Evolutionary conservation across 306 rosid genomes (phyloP).

Genomic region (Citrullus colocynthis): DNA sequence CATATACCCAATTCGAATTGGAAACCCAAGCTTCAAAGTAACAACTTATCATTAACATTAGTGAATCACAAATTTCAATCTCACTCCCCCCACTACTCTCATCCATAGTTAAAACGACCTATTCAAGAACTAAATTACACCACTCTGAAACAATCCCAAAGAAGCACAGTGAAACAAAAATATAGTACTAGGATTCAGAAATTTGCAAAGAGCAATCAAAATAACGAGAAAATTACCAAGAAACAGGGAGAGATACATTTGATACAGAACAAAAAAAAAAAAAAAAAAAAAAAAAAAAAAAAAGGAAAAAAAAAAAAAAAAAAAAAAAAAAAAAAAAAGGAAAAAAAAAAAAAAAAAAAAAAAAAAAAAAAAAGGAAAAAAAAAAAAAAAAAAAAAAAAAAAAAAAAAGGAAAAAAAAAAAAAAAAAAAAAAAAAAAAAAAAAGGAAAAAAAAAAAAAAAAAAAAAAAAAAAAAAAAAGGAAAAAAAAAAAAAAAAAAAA

Average conservation of each 20-base stretch:
- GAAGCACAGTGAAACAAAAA: neutral
- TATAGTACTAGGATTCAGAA: neutral
- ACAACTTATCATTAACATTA: neutral
- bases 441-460: neutral
- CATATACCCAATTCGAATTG: neutral
- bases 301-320: too few relatives aligned
- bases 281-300: too few relatives aligned
- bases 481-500: too few relatives aligned
- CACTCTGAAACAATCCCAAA: neutral
- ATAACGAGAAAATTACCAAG: neutral
- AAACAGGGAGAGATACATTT: neutral
- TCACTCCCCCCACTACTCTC: neutral
- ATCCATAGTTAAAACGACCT: neutral
- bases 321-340: neutral
- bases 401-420: neutral
- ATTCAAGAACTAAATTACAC: neutral
- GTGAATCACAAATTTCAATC: neutral
- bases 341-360: neutral
- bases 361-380: neutral
- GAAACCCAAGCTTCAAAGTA: conserved; percentile 1
- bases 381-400: neutral
- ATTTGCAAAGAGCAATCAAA: neutral
- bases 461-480: too few relatives aligned
- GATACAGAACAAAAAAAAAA: neutral
- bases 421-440: too few relatives aligned